phyloP scores from a whole-genome alignment of 2,329 filamentous ascomycete species.

The Lecanicillium sp. region DNA sequence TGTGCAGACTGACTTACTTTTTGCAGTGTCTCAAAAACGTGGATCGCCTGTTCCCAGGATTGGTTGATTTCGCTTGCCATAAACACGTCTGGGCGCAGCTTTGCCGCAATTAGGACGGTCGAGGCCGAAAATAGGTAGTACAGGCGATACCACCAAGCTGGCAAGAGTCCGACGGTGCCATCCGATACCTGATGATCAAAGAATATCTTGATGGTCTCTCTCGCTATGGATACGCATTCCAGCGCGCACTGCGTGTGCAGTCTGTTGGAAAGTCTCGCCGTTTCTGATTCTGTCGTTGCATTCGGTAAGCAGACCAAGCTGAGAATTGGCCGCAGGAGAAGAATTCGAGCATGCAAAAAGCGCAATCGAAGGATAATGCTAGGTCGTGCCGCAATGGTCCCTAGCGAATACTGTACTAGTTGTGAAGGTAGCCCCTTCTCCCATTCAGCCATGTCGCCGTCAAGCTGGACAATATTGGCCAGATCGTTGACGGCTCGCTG shows the following conservation, averaged over 20 bases:
- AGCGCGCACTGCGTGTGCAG: constrained; percentile 28
- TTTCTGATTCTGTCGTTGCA: constrained; percentile 11
- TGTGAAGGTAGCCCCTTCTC: constrained; percentile 23
- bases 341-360: constrained; percentile 30
- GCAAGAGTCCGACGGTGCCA: constrained; percentile 27
- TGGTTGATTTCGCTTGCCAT: constrained; percentile 20
- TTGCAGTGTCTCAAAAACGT: constrained; percentile 27
- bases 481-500: constrained; percentile 20
- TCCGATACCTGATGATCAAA: constrained; percentile 26
- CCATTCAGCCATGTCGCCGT: constrained; percentile 27
- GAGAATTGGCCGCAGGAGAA: constrained; percentile 28
- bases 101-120: constrained; percentile 30
- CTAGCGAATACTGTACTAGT: neutral
- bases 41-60: constrained; percentile 29
- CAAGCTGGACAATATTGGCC: constrained; percentile 26
- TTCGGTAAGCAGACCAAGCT: constrained; percentile 27
- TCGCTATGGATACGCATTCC: constrained; percentile 29
- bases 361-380: constrained; percentile 26
- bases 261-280: constrained; percentile 17
- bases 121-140: constrained; percentile 33
- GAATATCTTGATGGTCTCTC: constrained; percentile 26
- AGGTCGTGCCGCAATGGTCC: constrained; percentile 1
- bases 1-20: constrained; percentile 27
- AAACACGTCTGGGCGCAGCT: constrained; percentile 28
- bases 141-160: constrained; percentile 35